A percentile compares a stretch with the other conserved stretches of the same genome.
phyloP scores from a whole-genome alignment of 2,329 filamentous ascomycete species.

The Coniella vitis region DNA sequence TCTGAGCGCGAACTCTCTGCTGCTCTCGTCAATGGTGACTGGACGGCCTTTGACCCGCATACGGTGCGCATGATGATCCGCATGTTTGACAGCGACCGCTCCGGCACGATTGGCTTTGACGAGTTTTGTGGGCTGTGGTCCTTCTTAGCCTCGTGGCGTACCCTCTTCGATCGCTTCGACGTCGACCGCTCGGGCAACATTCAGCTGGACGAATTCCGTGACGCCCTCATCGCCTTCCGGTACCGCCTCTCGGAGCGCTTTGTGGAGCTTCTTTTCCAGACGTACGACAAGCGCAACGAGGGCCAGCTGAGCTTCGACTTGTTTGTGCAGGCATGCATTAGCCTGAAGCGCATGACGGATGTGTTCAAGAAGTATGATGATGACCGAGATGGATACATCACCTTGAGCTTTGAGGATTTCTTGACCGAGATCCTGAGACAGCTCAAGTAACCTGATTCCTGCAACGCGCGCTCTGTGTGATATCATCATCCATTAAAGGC shows the following conservation, averaged over 20 bases:
- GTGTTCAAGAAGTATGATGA: constrained; percentile 99
- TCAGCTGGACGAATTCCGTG: constrained; percentile 76
- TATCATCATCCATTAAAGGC: too few relatives aligned
- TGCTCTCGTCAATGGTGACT: constrained; percentile 94
- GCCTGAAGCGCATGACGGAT: constrained; percentile 96
- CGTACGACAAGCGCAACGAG: constrained; percentile 72
- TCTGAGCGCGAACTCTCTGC: constrained; percentile 81
- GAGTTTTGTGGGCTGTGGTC: constrained; percentile 97
- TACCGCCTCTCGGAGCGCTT: constrained; percentile 84
- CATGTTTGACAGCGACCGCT: constrained; percentile 95
- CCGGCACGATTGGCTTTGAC: constrained; percentile 83
- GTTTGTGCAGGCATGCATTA: constrained; percentile 96
- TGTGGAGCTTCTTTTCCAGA: constrained; percentile 75
- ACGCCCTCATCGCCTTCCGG: constrained; percentile 86
- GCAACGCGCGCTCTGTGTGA: too few relatives aligned
- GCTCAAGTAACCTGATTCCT: constrained; percentile 36
- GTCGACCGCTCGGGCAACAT: constrained; percentile 82
- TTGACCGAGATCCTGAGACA: constrained; percentile 61
- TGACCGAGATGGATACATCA: constrained; percentile 90
- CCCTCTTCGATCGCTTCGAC: constrained; percentile 93
- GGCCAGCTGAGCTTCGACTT: constrained; percentile 85
- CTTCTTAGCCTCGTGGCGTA: constrained; percentile 89
- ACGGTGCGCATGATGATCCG: constrained; percentile 99
- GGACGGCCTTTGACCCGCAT: constrained; percentile 82
- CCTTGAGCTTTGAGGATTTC: constrained; percentile 75